Percentiles rank a stretch among this genome's conserved stretches.
phyloP scores from a whole-genome alignment of 306 rosid species.

The Malus orientalis region DNA sequence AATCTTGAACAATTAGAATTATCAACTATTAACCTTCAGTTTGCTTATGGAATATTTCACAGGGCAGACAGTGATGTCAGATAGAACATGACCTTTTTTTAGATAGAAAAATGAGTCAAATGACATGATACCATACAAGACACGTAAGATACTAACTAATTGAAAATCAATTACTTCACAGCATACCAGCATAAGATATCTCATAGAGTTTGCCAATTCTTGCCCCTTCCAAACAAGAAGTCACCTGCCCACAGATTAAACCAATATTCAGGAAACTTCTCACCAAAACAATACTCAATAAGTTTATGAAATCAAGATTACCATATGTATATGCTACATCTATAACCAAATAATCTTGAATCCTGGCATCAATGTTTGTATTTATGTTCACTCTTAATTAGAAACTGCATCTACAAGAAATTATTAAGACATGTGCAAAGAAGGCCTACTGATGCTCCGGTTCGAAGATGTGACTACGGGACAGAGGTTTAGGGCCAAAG shows the following conservation, averaged over 20 bases:
- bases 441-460: too few species aligned
- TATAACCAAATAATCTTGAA: not conserved
- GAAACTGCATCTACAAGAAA: not conserved
- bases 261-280: not conserved
- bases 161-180: slow-evolving; percentile 16
- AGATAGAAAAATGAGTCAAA: not conserved
- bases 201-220: slow-evolving; percentile 87
- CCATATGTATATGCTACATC: not conserved
- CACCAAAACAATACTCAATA: not conserved
- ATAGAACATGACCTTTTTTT: not conserved
- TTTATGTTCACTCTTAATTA: not conserved
- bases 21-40: not conserved
- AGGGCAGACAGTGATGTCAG: not conserved
- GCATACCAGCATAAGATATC: slow-evolving; percentile 82
- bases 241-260: slow-evolving; percentile 46
- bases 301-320: not conserved
- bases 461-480: too few species aligned
- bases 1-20: slow-evolving; percentile 23
- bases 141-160: not conserved
- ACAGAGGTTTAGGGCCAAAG: too few species aligned
- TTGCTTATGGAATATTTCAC: not conserved
- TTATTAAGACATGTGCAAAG: not conserved
- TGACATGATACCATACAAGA: not conserved
- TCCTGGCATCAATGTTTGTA: not conserved
- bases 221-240: slow-evolving; percentile 85